Conservation (phyloP, 2,329 filamentous ascomycete genomes). For the Monosporascus sp. region DNA sequence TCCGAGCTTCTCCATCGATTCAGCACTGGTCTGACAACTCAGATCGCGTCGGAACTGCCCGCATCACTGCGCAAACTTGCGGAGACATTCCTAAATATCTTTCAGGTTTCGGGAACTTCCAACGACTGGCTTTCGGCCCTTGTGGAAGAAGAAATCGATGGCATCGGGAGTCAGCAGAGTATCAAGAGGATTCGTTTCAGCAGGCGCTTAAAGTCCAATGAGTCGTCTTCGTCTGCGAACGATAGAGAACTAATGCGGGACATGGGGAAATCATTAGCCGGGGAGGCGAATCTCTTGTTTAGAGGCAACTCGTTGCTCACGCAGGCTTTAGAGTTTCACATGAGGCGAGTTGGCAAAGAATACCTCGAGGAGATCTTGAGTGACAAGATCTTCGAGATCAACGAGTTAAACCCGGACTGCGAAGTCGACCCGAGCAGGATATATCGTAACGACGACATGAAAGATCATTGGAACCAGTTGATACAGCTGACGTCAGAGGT, state of each 20-base stretch:
- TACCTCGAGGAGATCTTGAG: constrained; percentile 83
- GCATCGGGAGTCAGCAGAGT: constrained; percentile 74
- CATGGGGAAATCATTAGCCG: constrained; percentile 71
- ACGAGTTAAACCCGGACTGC: constrained; percentile 83
- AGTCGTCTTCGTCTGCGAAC: constrained; percentile 55
- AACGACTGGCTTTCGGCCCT: constrained; percentile 88
- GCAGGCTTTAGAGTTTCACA: constrained; percentile 89
- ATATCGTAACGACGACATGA: constrained; percentile 60
- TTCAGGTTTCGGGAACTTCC: constrained; percentile 81
- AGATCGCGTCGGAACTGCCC: constrained; percentile 75
- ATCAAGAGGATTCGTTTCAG: constrained; percentile 70
- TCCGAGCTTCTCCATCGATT: constrained; percentile 83
- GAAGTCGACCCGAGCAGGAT: constrained; percentile 90
- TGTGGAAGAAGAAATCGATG: constrained; percentile 96
- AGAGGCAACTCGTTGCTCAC: constrained; percentile 91
- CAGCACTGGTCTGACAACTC: constrained; percentile 73
- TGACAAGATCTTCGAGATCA: constrained; percentile 84
- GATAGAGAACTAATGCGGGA: constrained; percentile 73
- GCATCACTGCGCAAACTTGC: constrained; percentile 74
- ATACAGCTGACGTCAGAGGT: constrained; percentile 73
- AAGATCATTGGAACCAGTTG: constrained; percentile 77
- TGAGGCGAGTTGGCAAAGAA: constrained; percentile 89
- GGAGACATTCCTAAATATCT: constrained; percentile 87
- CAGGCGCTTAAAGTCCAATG: constrained; percentile 64
- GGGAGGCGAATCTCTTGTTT: constrained; percentile 92